A percentile compares a stretch with the other conserved stretches of the same genome.
Conservation (phyloP, 2,329 filamentous ascomycete genomes). For the Lasiodiplodia sp. region DNA sequence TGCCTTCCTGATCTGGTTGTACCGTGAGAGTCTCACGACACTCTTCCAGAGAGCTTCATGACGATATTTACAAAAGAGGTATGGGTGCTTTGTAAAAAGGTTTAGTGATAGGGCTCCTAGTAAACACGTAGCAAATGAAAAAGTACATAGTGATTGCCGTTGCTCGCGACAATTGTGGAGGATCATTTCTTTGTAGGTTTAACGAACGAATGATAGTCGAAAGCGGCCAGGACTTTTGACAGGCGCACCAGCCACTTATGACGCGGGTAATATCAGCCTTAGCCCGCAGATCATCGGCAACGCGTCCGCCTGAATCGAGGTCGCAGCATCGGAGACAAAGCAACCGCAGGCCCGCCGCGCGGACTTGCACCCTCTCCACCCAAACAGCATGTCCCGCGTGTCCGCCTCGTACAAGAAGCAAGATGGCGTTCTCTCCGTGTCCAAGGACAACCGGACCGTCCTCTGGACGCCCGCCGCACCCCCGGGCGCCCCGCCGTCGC, state of each 20-base stretch:
- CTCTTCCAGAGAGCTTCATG: too few species aligned
- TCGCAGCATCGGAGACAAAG: constrained; percentile 2
- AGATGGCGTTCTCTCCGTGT: constrained; percentile 81
- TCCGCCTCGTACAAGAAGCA: constrained; percentile 85
- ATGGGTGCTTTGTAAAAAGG: too few species aligned
- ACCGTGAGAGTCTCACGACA: not conserved
- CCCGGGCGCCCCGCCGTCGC: constrained; percentile 64
- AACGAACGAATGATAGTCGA: not conserved
- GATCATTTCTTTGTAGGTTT: not conserved
- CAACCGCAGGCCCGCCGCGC: constrained; percentile 20
- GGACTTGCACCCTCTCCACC: constrained; percentile 13
- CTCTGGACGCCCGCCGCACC: constrained; percentile 84
- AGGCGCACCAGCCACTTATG: constrained; percentile 10
- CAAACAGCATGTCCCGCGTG: constrained; percentile 45
- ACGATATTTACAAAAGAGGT: too few species aligned
- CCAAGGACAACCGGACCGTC: constrained; percentile 74
- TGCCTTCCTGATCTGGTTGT: not conserved
- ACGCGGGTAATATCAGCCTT: constrained; percentile 18
- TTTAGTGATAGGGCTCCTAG: too few species aligned
- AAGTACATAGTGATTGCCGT: too few species aligned
- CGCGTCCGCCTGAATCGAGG: constrained; percentile 16
- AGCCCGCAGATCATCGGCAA: constrained; percentile 23
- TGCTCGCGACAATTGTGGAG: too few species aligned
- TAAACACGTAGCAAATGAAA: too few species aligned
- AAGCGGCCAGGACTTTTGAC: constrained; percentile 2